Percentiles rank a stretch among this genome's conserved stretches.
Evolutionary conservation across 106 monocot species (phyloP).

Genomic region (Ottelia alismoides): DNA sequence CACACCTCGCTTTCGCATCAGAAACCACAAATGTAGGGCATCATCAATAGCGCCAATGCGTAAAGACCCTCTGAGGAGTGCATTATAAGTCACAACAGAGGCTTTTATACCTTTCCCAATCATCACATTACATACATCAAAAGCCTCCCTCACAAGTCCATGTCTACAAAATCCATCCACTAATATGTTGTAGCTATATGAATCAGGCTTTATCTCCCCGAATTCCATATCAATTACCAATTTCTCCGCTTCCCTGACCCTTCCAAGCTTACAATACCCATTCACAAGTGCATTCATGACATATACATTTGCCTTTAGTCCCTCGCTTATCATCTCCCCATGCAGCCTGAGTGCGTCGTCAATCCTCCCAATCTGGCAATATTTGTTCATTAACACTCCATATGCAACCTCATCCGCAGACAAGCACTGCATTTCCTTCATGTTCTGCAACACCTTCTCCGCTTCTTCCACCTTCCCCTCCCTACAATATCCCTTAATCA

Average conservation of each 20-base stretch:
- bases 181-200: slow-evolving; percentile 76
- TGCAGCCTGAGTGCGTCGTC: slow-evolving; percentile 54
- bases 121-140: slow-evolving; percentile 60
- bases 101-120: slow-evolving; percentile 30
- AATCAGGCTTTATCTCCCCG: slow-evolving; percentile 41
- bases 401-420: slow-evolving; percentile 48
- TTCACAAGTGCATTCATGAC: slow-evolving; percentile 64
- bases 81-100: slow-evolving; percentile 64
- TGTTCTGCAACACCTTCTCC: slow-evolving; percentile 42
- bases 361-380: slow-evolving; percentile 48
- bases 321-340: slow-evolving; percentile 43
- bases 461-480: slow-evolving; percentile 47
- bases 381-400: slow-evolving; percentile 57
- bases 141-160: slow-evolving; percentile 62
- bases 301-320: slow-evolving; percentile 35
- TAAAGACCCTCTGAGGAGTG: slow-evolving; percentile 76
- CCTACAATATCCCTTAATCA: slow-evolving; percentile 77
- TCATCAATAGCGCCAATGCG: slow-evolving; percentile 30
- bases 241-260: slow-evolving; percentile 52
- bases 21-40: slow-evolving; percentile 77
- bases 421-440: slow-evolving; percentile 32
- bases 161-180: slow-evolving; percentile 71
- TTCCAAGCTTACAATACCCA: slow-evolving; percentile 80
- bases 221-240: slow-evolving; percentile 55
- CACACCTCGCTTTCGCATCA: slow-evolving; percentile 78